Evolutionary conservation across 2,329 filamentous ascomycete species (phyloP).

Genomic region (Talaromyces rugulosus): DNA sequence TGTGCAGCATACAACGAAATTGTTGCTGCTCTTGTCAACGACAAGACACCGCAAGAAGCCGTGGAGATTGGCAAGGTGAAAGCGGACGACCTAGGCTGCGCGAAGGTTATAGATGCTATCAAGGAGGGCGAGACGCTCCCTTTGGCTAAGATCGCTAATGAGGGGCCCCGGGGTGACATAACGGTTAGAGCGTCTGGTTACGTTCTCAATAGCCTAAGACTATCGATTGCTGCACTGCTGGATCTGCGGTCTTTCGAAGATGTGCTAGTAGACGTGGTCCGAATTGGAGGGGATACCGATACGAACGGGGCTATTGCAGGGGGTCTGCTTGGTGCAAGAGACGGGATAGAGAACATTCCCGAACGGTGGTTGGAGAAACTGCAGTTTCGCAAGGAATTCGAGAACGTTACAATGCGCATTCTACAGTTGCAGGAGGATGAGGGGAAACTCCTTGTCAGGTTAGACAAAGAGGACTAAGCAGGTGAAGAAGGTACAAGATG

Average conservation of each 20-base stretch:
- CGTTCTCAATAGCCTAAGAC: conserved; percentile 2
- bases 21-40: background rate
- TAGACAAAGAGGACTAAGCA: too few relatives aligned
- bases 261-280: conserved; percentile 3
- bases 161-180: background rate
- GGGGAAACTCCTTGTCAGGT: too few relatives aligned
- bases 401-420: conserved; percentile 26
- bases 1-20: conserved; percentile 6
- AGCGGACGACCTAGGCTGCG: background rate
- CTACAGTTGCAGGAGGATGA: background rate
- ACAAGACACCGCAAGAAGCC: background rate
- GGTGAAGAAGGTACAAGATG: too few relatives aligned
- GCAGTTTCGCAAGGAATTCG: conserved; percentile 5
- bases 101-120: background rate
- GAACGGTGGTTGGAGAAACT: conserved; percentile 1
- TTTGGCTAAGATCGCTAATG: background rate
- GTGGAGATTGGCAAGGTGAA: background rate
- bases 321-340: conserved; percentile 3
- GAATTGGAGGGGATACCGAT: conserved; percentile 1
- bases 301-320: conserved; percentile 5
- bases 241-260: conserved; percentile 4
- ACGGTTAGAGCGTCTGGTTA: conserved; percentile 1
- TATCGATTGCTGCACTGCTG: background rate
- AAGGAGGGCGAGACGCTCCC: conserved; percentile 1
- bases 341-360: background rate